These are phyloP conservation scores for Pythium myriotylum DNA, from an alignment of 352 stramenopile species.

Conservation along the genomic window DNA sequence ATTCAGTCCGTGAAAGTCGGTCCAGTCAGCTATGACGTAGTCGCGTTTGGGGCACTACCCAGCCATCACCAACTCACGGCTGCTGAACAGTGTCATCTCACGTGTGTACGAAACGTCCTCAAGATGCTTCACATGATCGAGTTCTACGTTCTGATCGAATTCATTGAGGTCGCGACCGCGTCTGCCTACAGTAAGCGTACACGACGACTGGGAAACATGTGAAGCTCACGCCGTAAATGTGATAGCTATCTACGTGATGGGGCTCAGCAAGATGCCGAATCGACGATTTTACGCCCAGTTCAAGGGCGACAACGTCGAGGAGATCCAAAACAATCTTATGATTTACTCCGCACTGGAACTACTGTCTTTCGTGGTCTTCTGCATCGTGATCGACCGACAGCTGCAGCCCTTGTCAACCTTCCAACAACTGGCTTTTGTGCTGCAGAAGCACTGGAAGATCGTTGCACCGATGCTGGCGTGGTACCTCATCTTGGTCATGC, in stretches of 20 bases:
- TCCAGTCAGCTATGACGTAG: too few relatives aligned
- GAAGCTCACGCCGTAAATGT: too few relatives aligned
- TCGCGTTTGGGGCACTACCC: too few relatives aligned
- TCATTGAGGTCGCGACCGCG: slow-evolving; percentile 28
- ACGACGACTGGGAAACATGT: neutral
- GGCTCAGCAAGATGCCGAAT: slow-evolving; percentile 4
- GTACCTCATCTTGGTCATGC: slow-evolving; percentile 19
- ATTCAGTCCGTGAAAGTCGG: too few relatives aligned
- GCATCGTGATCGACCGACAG: neutral
- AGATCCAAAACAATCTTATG: neutral
- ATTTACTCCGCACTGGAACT: slow-evolving; percentile 5
- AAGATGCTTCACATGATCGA: slow-evolving; percentile 18
- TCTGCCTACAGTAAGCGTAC: slow-evolving; percentile 16
- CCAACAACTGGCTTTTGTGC: slow-evolving; percentile 33
- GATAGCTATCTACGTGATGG: slow-evolving; percentile 5
- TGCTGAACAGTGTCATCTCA: neutral
- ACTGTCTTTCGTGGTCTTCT: slow-evolving; percentile 8
- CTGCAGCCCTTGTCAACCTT: slow-evolving; percentile 1
- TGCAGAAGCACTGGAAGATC: slow-evolving; percentile 29
- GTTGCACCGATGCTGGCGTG: slow-evolving; percentile 16
- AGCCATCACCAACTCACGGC: too few relatives aligned
- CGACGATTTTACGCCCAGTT: slow-evolving; percentile 13
- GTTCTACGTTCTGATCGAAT: slow-evolving; percentile 25
- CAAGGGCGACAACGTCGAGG: neutral
- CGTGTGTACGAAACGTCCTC: neutral